Base-by-base conservation (phyloP, 2,329 filamentous ascomycete genomes). In the Fusarium siculi region DNA sequence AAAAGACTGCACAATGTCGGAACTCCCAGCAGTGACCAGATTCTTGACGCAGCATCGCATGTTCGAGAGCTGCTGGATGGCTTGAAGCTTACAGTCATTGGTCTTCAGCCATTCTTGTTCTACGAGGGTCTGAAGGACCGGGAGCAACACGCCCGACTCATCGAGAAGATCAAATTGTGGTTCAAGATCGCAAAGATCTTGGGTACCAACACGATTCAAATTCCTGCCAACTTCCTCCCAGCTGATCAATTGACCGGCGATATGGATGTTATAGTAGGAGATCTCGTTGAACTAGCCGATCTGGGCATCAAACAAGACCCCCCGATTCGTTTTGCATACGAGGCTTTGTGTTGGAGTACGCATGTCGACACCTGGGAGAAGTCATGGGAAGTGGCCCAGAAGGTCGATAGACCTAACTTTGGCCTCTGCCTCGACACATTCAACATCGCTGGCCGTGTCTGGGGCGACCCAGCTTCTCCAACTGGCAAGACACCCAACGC, bases 321-420 rank as follows among this genome's bases (percentile, higher is more conserved):
- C 2, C 63, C 64, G 0, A 44, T 67, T 32, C 53, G 63, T 0
- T 67, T 67, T 7, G 63, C 64, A 0, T 67, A 67, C 3, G 63
- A 67, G 2, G 63, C 63, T 2, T 15, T 67, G 15, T 67, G 64
- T 6, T 67, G 64, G 64, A 67, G 64, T 5, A 67, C 64, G 0
- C 53, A 67, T 12, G 21, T 67, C 0, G 64, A 67, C 4, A 67
- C 64, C 0, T 67, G 64, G 64, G 64, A 67, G 21, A 67, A 61
- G 28, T 67, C 64, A 0, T 67, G 64, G 64, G 63, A 67, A 21
- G 64, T 67, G 0, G 23, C 34, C 0, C 19, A 67, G 9, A 67
- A 53, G 15, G 64, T 67, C 2, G 4, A 67, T 3, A 52, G 63
- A 10, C 21, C 62, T 7, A 67, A 67, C 23, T 67, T 67, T 9